These are phyloP conservation scores for Starmera amethionina DNA, from an alignment of 805 yeast genomes.

Conservation along the genomic window DNA sequence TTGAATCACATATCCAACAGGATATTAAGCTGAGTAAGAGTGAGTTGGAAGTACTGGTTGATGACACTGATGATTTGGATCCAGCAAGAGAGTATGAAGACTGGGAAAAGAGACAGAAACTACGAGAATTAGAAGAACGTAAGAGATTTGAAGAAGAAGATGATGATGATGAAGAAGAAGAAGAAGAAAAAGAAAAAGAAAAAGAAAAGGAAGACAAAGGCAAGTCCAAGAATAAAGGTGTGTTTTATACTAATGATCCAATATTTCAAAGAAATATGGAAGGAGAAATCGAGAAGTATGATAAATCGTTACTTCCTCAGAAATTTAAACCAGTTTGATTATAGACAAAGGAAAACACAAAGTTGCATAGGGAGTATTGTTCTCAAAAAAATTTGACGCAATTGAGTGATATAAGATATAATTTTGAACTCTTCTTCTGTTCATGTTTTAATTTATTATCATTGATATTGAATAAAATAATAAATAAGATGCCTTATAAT, in stretches of 20 bases:
- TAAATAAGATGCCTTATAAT: no score
- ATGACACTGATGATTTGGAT: constrained; percentile 53
- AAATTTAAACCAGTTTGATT: background rate
- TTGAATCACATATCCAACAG: constrained; percentile 16
- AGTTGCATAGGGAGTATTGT: background rate
- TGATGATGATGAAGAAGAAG: constrained; percentile 16
- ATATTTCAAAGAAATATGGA: constrained; percentile 6
- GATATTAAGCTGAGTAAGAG: constrained; percentile 10
- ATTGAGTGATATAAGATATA: no score
- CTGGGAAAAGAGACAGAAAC: constrained; percentile 46
- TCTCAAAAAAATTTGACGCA: no score
- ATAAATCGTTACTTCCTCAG: constrained; percentile 7
- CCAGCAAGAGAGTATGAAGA: constrained; percentile 45
- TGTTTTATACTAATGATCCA: constrained; percentile 12
- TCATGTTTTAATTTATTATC: no score
- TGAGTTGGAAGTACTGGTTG: constrained; percentile 24
- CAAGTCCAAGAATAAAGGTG: constrained; percentile 8
- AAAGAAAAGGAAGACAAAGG: constrained; percentile 10
- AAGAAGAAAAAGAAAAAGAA: constrained; percentile 16
- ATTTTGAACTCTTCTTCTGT: no score
- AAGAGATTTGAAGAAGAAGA: constrained; percentile 12
- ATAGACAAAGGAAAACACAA: background rate
- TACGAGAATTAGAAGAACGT: constrained; percentile 24
- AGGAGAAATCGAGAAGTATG: constrained; percentile 9
- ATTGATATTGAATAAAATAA: no score